These are phyloP conservation scores for Pisolithus thermaeus DNA, from an alignment of 1,284 basidiomycete species.

Conservation along the genomic window DNA sequence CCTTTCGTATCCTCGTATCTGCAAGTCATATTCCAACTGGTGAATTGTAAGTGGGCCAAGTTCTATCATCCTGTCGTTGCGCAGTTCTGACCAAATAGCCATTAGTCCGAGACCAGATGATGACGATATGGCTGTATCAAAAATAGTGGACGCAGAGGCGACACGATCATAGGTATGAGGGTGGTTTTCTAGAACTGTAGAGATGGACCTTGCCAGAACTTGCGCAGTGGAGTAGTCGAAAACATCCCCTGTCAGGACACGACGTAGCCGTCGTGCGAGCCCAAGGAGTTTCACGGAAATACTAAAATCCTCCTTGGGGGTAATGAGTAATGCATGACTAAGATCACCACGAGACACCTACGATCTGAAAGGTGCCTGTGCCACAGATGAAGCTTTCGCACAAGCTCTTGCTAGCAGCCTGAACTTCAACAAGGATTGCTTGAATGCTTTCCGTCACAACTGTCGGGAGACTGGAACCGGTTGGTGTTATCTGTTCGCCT, in stretches of 20 bases:
- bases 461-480: slow-evolving; percentile 8
- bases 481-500: slow-evolving; percentile 1
- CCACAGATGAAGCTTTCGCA: slow-evolving; percentile 19
- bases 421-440: slow-evolving; percentile 19
- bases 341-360: slow-evolving; percentile 6
- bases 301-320: slow-evolving; percentile 15
- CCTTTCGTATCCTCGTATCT: slow-evolving; percentile 10
- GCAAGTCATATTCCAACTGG: slow-evolving; percentile 6
- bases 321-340: neutral
- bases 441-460: slow-evolving; percentile 20
- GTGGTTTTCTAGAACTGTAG: slow-evolving; percentile 31
- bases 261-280: slow-evolving; percentile 32
- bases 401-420: slow-evolving; percentile 11
- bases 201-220: slow-evolving; percentile 38
- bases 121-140: slow-evolving; percentile 42
- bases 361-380: slow-evolving; percentile 5
- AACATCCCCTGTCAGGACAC: slow-evolving; percentile 16
- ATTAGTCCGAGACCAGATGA: slow-evolving; percentile 51
- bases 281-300: slow-evolving; percentile 30
- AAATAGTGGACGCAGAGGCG: slow-evolving; percentile 21
- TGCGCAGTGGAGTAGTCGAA: slow-evolving; percentile 49
- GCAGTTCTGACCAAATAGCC: slow-evolving; percentile 49
- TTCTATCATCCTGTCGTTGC: slow-evolving; percentile 12
- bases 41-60: slow-evolving; percentile 16
- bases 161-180: slow-evolving; percentile 31